phyloP scores from a whole-genome alignment of 179 eudicot species.

The Amaranthus tricolor region DNA sequence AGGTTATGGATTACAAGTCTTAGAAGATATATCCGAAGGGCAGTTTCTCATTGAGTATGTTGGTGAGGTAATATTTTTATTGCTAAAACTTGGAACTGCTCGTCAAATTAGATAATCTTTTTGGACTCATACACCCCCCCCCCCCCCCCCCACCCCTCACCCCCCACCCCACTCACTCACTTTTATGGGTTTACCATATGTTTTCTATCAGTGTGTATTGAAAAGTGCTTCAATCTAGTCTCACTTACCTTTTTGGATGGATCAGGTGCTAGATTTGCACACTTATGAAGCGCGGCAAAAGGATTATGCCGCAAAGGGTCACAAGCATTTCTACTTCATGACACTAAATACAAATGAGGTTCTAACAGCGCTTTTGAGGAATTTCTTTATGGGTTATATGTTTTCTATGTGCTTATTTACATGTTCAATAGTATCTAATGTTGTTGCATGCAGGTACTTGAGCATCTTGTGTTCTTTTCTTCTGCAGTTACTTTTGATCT shows the following conservation, averaged over 20 bases:
- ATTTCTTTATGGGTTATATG: background rate
- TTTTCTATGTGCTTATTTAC: conserved; percentile 1
- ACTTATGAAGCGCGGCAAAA: conserved; percentile 81
- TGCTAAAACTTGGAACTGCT: conserved; percentile 15
- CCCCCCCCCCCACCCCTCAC: no score
- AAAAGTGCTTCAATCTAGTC: background rate
- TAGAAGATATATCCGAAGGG: conserved; percentile 65
- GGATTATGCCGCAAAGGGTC: conserved; percentile 77
- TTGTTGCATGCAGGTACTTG: background rate
- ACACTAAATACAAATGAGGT: conserved; percentile 97
- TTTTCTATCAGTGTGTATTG: background rate
- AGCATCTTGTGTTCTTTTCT: background rate
- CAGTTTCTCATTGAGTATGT: conserved; percentile 93
- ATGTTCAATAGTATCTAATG: background rate
- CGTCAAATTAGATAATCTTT: background rate
- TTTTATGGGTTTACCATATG: background rate
- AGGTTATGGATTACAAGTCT: conserved; percentile 84
- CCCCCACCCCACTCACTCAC: no score
- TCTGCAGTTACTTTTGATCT: background rate
- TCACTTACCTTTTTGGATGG: background rate
- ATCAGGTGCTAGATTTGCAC: conserved; percentile 77
- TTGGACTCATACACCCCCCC: background rate
- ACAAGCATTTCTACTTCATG: conserved; percentile 98
- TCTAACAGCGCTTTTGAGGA: background rate
- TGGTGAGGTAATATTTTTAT: conserved; percentile 72